Evolutionary conservation across 805 yeast species (phyloP), one percentile per base, ranked within the genome.

Genomic region (Suhomyces sp.): DNA sequence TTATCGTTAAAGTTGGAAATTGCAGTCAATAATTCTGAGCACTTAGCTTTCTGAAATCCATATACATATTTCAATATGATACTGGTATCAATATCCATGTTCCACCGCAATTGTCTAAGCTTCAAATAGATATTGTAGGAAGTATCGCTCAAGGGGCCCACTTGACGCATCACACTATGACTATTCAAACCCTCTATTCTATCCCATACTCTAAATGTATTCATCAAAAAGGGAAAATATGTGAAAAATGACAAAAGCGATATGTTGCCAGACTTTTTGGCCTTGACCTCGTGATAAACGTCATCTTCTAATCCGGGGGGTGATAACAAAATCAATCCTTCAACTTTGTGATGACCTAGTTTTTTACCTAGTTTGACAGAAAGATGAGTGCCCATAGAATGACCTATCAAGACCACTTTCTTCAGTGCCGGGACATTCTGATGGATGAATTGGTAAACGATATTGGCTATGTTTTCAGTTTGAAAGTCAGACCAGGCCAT

Each of bases 341-440:
- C 84, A 0, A 81, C 79, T 45, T 65, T 73, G 23, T 61, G 58
- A 12, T 53, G 47, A 0, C 76, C 75, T 6, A 81, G 64, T 52
- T 59, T 61, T 33, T 65, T 61, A 4, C 74, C 78, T 24, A 82
- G 66, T 54, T 80, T 81, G 8, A 80, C 67, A 2, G 80, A 68
- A 27, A 87, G 63, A 53, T 78, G 81, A 6, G 88, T 77, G 4
- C 93, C 96, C 84, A 85, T 84, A 2, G 92, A 86, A 69, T 87
- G 94, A 15, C 90, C 92, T 5, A 86, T 66, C 24, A 86, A 60
- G 2, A 82, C 70, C 17, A 80, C 59, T 47, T 67, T 74, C 56
- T 82, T 74, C 29, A 70, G 60, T 1, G 51, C 47, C 0, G 82
- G 79, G 17, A 79, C 70, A 46, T 69, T 66, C 54, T 69, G 72